Conservation (phyloP, 2,329 filamentous ascomycete species). For the Lasiodiplodia sp. region DNA sequence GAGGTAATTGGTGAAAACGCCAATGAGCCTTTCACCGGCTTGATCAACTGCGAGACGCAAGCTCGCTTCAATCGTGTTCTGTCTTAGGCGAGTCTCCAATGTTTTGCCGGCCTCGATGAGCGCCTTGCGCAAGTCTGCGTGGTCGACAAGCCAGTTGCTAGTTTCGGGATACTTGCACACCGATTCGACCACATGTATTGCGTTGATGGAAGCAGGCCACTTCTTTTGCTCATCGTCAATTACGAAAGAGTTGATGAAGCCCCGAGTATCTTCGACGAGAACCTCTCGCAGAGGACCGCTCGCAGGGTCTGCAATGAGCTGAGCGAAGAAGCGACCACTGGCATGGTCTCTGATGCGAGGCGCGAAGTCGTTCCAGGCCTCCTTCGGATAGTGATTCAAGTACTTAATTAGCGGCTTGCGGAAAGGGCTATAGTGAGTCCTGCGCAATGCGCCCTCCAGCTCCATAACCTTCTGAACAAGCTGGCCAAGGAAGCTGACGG, state of each 20-base stretch:
- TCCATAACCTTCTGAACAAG: slow-evolving; percentile 90
- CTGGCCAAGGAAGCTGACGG: slow-evolving; percentile 87
- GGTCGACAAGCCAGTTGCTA: slow-evolving; percentile 69
- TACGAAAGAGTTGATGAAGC: slow-evolving; percentile 69
- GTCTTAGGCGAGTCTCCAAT: slow-evolving; percentile 75
- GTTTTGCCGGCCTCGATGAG: slow-evolving; percentile 74
- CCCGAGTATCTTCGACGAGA: slow-evolving; percentile 75
- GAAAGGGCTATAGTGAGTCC: slow-evolving; percentile 92
- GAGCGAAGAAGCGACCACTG: slow-evolving; percentile 89
- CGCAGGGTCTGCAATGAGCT: slow-evolving; percentile 78
- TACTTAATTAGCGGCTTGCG: slow-evolving; percentile 89
- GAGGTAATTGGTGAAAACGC: slow-evolving; percentile 82
- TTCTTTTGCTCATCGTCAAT: slow-evolving; percentile 72
- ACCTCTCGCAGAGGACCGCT: slow-evolving; percentile 78
- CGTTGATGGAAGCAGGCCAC: slow-evolving; percentile 83
- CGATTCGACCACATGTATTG: slow-evolving; percentile 83
- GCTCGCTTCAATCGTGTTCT: slow-evolving; percentile 71
- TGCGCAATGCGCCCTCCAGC: slow-evolving; percentile 81
- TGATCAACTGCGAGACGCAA: slow-evolving; percentile 88
- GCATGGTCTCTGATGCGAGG: slow-evolving; percentile 81
- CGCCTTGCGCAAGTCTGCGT: slow-evolving; percentile 64
- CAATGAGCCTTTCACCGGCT: slow-evolving; percentile 85
- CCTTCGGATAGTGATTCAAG: slow-evolving; percentile 88
- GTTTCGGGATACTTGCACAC: slow-evolving; percentile 72
- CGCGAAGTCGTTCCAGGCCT: slow-evolving; percentile 83